These are phyloP conservation scores for Acer negundo DNA, from an alignment of 345 rosid species.

Conservation along the genomic window DNA sequence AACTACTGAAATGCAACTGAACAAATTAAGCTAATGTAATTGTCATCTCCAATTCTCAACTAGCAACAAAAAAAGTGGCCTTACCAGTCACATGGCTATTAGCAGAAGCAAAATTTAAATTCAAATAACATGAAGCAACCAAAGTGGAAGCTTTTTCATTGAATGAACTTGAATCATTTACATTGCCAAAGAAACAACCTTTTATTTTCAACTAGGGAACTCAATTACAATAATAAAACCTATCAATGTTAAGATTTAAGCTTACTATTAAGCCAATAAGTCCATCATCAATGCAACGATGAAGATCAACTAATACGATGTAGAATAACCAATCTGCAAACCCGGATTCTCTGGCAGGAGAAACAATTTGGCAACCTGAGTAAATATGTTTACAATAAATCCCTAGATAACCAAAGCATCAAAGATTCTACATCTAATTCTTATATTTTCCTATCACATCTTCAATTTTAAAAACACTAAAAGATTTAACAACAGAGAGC, in stretches of 20 bases:
- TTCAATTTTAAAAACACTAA: neutral
- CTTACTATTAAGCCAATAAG: neutral
- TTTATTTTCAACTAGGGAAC: neutral
- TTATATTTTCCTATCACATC: neutral
- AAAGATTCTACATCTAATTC: neutral
- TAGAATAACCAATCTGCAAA: slow-evolving; percentile 6
- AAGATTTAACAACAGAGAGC: neutral
- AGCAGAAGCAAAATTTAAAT: neutral
- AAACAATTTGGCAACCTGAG: neutral
- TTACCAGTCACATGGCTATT: neutral
- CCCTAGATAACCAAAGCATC: slow-evolving; percentile 3
- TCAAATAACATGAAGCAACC: slow-evolving; percentile 5
- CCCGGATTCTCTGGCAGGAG: neutral
- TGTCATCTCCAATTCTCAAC: neutral
- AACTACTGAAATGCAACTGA: neutral
- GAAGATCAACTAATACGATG: neutral
- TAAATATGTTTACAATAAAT: neutral
- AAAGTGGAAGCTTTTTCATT: neutral
- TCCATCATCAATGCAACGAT: neutral
- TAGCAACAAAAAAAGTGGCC: neutral
- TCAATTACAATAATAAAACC: neutral
- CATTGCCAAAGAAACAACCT: neutral
- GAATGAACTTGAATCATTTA: neutral
- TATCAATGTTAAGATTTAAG: slow-evolving; percentile 3
- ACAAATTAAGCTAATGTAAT: neutral